phyloP scores from a whole-genome alignment of 345 rosid genomes.

The Anacardium occidentale region DNA sequence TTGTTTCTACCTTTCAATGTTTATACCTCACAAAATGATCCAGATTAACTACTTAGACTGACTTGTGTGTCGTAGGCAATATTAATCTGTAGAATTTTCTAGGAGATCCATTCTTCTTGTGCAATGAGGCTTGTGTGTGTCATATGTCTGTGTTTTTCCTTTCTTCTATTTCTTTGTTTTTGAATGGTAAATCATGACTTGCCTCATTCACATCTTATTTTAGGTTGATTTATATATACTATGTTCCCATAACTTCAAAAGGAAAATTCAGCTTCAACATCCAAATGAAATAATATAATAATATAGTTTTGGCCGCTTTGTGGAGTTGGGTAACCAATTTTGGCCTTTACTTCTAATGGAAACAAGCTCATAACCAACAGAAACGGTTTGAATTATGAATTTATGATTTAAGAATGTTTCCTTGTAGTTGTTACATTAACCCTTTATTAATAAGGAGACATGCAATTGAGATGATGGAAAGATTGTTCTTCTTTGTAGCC shows the following conservation, averaged over 20 bases:
- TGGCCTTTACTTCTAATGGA: neutral
- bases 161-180: neutral
- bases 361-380: neutral
- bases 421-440: neutral
- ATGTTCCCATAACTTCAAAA: neutral
- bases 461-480: neutral
- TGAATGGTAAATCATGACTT: neutral
- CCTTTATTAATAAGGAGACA: neutral
- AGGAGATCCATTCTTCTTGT: neutral
- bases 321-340: neutral
- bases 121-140: neutral
- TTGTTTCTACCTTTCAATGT: neutral
- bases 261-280: neutral
- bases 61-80: neutral
- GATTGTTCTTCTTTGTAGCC: conserved; percentile 41
- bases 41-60: neutral
- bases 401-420: neutral
- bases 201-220: neutral
- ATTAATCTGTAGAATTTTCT: neutral
- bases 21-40: neutral
- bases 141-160: neutral
- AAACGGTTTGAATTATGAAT: conserved; percentile 5
- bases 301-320: neutral
- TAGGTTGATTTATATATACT: neutral
- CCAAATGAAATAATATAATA: neutral